Conservation (phyloP, 805 yeast species). For the Starmera dryadoides region DNA sequence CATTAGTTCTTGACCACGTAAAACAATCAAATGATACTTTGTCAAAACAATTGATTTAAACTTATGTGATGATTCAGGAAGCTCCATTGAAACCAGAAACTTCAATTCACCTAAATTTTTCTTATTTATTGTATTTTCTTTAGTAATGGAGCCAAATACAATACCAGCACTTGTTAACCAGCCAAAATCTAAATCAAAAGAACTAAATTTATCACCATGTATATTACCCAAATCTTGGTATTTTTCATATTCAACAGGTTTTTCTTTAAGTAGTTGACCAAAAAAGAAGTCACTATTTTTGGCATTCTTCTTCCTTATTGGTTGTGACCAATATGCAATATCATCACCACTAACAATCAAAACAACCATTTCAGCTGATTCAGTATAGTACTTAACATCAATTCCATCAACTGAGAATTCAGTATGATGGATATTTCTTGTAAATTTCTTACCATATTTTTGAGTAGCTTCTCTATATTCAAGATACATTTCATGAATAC, state of each 20-base stretch:
- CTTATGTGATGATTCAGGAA: constrained; percentile 26
- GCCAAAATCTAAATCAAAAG: constrained; percentile 26
- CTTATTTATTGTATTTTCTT: constrained; percentile 11
- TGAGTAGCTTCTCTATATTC: constrained; percentile 30
- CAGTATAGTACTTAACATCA: constrained; percentile 7
- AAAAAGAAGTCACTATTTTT: constrained; percentile 17
- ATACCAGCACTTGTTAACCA: constrained; percentile 43
- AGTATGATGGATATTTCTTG: constrained; percentile 27
- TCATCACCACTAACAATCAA: constrained; percentile 23
- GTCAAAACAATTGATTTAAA: constrained; percentile 38
- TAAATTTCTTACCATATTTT: constrained; percentile 35
- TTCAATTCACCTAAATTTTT: constrained; percentile 26
- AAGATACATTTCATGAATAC: constrained; percentile 37
- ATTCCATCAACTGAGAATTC: constrained; percentile 21
- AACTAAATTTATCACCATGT: constrained; percentile 24
- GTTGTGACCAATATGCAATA: constrained; percentile 20
- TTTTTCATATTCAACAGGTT: constrained; percentile 28
- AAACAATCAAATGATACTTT: constrained; percentile 44
- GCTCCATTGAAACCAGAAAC: constrained; percentile 31
- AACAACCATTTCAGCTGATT: constrained; percentile 6
- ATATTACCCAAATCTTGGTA: constrained; percentile 28
- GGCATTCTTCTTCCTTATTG: constrained; percentile 10
- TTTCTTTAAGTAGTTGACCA: constrained; percentile 11
- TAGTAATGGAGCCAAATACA: constrained; percentile 30
- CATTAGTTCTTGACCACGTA: constrained; percentile 35